phyloP scores from a whole-genome alignment of 2,329 filamentous ascomycete species.

The Zasmidium citrigriseum region DNA sequence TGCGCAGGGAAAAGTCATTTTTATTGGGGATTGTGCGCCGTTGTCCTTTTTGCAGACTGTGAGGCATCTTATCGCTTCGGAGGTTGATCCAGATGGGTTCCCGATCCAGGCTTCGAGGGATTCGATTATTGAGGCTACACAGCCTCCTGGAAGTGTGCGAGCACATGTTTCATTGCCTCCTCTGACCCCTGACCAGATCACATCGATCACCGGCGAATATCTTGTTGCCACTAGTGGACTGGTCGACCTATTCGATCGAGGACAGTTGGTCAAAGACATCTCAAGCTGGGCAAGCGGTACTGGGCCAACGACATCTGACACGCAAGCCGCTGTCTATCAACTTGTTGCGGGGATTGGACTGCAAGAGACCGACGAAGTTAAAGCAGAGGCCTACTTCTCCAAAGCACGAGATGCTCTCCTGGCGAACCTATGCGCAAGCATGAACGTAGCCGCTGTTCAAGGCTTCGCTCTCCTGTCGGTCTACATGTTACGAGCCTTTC shows the following conservation, averaged over 20 bases:
- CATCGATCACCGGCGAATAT: slow-evolving; percentile 39
- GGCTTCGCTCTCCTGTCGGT: slow-evolving; percentile 54
- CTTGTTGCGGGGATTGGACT: slow-evolving; percentile 54
- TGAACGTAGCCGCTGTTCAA: slow-evolving; percentile 53
- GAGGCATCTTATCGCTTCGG: slow-evolving; percentile 50
- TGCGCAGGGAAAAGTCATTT: slow-evolving; percentile 56
- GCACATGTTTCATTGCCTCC: neutral
- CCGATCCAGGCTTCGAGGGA: slow-evolving; percentile 20
- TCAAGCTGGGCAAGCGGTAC: slow-evolving; percentile 28
- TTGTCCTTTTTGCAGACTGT: slow-evolving; percentile 56
- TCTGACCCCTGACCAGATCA: neutral
- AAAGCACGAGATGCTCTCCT: slow-evolving; percentile 48
- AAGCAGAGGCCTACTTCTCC: slow-evolving; percentile 51
- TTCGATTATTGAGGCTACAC: slow-evolving; percentile 25
- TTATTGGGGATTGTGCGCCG: slow-evolving; percentile 56
- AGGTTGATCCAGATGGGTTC: slow-evolving; percentile 41
- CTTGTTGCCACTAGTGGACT: slow-evolving; percentile 50
- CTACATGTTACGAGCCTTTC: slow-evolving; percentile 54
- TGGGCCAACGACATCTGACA: slow-evolving; percentile 35
- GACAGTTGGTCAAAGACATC: slow-evolving; percentile 32
- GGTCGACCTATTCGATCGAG: slow-evolving; percentile 50
- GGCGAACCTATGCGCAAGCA: slow-evolving; percentile 50
- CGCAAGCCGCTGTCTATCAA: slow-evolving; percentile 51
- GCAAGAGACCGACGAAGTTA: slow-evolving; percentile 43
- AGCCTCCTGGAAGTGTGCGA: neutral